Conservation (phyloP, 495 filamentous ascomycete genomes). For the Thozetella sp. region DNA sequence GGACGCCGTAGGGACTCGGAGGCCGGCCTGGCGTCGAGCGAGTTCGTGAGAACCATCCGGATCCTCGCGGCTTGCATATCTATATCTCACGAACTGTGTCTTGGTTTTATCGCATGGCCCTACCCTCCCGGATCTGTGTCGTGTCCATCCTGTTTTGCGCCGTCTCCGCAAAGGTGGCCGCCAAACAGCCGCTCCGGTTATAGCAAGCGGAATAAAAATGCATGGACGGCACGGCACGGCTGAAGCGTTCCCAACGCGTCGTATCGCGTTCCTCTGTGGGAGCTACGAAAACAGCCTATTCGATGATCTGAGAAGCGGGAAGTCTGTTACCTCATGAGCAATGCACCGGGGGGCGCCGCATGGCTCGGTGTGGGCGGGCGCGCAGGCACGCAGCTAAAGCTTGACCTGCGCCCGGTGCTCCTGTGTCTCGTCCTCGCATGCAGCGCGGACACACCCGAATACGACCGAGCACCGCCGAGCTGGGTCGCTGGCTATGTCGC, state of each 20-base stretch:
- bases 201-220: conserved; percentile 19
- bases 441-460: background rate
- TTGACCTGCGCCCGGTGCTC: background rate
- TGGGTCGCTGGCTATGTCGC: conserved; percentile 12
- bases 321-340: background rate
- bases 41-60: too few relatives aligned
- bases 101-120: background rate
- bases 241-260: conserved; percentile 15
- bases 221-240: conserved; percentile 25
- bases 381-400: background rate
- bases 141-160: background rate
- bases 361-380: background rate
- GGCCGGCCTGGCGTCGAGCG: too few relatives aligned
- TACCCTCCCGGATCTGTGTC: background rate
- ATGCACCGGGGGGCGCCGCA: background rate
- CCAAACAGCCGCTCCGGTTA: conserved; percentile 34
- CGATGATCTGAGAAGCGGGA: conserved; percentile 9
- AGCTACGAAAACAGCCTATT: conserved; percentile 15
- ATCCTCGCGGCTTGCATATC: too few relatives aligned
- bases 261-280: conserved; percentile 10
- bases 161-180: background rate
- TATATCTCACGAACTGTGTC: too few relatives aligned
- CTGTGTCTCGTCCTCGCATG: background rate
- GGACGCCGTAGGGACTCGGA: too few relatives aligned
- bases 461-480: background rate